Base-by-base conservation (phyloP, 768 basidiomycete species). In the Exidia glandulosa region DNA sequence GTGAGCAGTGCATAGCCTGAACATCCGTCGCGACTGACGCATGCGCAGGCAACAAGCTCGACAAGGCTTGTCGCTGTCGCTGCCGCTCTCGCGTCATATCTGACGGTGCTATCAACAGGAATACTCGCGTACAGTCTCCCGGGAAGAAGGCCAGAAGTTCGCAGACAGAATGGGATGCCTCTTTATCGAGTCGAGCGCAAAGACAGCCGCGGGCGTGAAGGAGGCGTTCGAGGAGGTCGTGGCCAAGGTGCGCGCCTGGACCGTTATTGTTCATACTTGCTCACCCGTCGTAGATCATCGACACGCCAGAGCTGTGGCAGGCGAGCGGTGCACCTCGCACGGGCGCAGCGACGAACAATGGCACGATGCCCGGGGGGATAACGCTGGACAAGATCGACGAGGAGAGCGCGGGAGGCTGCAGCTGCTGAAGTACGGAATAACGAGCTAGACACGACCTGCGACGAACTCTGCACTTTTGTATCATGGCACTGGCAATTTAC, bases 161-260 rank as follows among this genome's bases (percentile, higher is more conserved):
- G 95, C 95, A 0, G 75, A 76, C 29, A 81, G 88, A 32, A 91
- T 92, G 80, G 81, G 82, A 19, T 88, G 86, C 23, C 75, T 93
- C 50, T 98, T 98, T 73, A 76, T 97, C 47, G 95, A 98, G 74
- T 86, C 91, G 1, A 90, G 87, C 0, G 95, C 95, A 0, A 97
- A 97, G 82, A 96, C 91, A 0, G 82, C 86, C 7, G 77, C 89
- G 0, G 87, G 88, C 16, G 94, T 97, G 5, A 78, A 77, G 32
- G 89, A 91, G 50, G 84, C 86, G 2, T 87, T 87, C 66, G 73
- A 78, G 47, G 86, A 88, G 58, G 82, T 95, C 5, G 93, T 96
- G 25, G 79, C 81, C 68, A 79, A 80, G 73, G 94, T 95, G 61
- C 65, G 72, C 23, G 45, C 36, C 36, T 19, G 32, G 3, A 59